Percentiles rank a stretch among this genome's conserved stretches.
Evolutionary conservation across 495 filamentous ascomycete species (phyloP).

Genomic region (Trichoderma virens): DNA sequence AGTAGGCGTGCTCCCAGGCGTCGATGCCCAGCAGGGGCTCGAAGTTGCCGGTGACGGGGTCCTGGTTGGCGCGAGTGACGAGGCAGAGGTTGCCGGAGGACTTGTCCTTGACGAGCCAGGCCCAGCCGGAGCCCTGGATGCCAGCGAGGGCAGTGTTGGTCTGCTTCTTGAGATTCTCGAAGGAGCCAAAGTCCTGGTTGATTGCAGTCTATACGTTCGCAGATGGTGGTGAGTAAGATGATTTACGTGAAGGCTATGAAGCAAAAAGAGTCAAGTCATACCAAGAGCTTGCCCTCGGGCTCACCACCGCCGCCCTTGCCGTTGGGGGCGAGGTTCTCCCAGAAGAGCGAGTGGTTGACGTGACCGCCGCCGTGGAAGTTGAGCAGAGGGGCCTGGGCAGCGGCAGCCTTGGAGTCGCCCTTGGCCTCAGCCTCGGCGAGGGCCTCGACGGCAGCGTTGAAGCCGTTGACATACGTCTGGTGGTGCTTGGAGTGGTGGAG

Average conservation of each 20-base stretch:
- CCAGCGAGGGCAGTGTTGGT: slow-evolving; percentile 79
- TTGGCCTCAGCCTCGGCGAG: slow-evolving; percentile 50
- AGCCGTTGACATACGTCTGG: slow-evolving; percentile 68
- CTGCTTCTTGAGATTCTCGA: slow-evolving; percentile 69
- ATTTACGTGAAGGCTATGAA: neutral
- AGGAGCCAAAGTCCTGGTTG: slow-evolving; percentile 66
- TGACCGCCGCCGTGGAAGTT: slow-evolving; percentile 98
- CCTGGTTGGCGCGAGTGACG: slow-evolving; percentile 75
- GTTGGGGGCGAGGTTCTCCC: slow-evolving; percentile 91
- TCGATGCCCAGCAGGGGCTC: slow-evolving; percentile 78
- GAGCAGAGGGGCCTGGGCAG: slow-evolving; percentile 75
- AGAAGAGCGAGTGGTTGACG: slow-evolving; percentile 92
- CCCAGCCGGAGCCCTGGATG: slow-evolving; percentile 93
- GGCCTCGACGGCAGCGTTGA: slow-evolving; percentile 57
- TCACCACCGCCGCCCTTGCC: slow-evolving; percentile 63
- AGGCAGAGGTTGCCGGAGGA: slow-evolving; percentile 68
- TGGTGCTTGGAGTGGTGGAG: slow-evolving; percentile 75
- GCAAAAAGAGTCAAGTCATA: slow-evolving; percentile 8
- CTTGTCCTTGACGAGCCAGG: slow-evolving; percentile 92
- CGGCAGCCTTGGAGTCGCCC: slow-evolving; percentile 58
- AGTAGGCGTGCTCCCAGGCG: slow-evolving; percentile 70
- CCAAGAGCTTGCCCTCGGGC: slow-evolving; percentile 49
- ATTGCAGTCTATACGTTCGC: slow-evolving; percentile 65
- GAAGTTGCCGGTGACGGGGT: slow-evolving; percentile 73
- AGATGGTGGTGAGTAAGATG: too few species aligned